Evolutionary conservation across 352 stramenopile genomes (phyloP), one percentile per base, ranked within the genome.

Genomic region (Pythium chondricola): DNA sequence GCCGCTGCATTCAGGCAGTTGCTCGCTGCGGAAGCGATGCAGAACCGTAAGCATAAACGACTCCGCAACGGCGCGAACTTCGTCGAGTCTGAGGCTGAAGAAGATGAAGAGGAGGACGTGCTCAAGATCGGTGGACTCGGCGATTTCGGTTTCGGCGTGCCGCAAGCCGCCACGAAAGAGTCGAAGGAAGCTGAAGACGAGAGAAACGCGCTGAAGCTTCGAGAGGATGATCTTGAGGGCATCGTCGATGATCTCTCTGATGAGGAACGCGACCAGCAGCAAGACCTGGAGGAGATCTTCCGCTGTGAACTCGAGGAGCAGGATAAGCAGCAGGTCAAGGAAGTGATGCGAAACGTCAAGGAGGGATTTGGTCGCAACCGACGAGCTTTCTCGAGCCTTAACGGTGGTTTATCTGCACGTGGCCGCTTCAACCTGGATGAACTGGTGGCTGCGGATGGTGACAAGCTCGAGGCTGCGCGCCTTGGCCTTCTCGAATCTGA

Each of bases 301-400:
- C 83, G 80, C 6, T 66, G 70, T 16, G 73, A 89, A 44, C 62
- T 77, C 11, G 79, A 91, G 43, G 68, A 80, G 3, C 58, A 77
- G 38, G 83, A 93, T 57, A 71, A 68, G 0, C 52, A 88, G 14
- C 71, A 88, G 26, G 70, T 93, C 10, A 83, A 83, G 48, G 79
- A 88, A 49, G 83, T 93, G 2, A 93, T 93, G 75, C 75, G 83
- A 18, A 91, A 91, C 47, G 83, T 93, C n/a, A 89, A 89, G 45
- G 83, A 93, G 46, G 83, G 83, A 38, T 93, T 90, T 54, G 83
- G 83, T 16, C 77, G 83, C 58, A 93, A 90, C 47, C 79, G 80
- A 26, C 79, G 78, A 6, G 74, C 80, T 2, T 91, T 93, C 55
- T 83, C 70, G 2, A 59, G 68, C 7, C 30, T 87, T 2, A 60